phyloP scores from a whole-genome alignment of 2,329 filamentous ascomycete genomes.

The Venturia effusa region DNA sequence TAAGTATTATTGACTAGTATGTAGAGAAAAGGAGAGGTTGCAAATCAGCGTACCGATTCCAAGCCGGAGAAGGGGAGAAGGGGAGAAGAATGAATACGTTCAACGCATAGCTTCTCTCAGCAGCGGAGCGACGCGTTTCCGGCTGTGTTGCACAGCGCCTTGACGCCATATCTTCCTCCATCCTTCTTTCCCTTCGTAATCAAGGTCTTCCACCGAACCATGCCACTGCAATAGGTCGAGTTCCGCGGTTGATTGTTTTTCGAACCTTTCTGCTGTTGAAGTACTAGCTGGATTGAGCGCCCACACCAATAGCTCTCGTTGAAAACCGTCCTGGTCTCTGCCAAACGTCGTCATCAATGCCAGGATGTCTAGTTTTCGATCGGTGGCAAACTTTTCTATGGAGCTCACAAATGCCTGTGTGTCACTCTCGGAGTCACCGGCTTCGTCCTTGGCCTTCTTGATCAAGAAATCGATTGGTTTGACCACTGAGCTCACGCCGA shows the following conservation, averaged over 20 bases:
- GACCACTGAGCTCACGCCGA: conserved; percentile 60
- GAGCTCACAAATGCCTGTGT: conserved; percentile 35
- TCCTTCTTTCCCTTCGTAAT: conserved; percentile 21
- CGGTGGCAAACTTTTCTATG: conserved; percentile 43
- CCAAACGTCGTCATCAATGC: conserved; percentile 60
- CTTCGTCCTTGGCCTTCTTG: conserved; percentile 37
- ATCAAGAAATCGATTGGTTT: conserved; percentile 52
- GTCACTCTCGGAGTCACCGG: conserved; percentile 12
- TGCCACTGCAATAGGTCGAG: conserved; percentile 48
- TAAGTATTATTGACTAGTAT: background rate
- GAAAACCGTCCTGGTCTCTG: conserved; percentile 42
- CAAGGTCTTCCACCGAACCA: conserved; percentile 35
- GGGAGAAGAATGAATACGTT: background rate
- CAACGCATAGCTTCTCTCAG: conserved; percentile 34
- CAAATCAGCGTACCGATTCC: background rate
- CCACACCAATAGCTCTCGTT: conserved; percentile 59
- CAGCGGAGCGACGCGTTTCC: conserved; percentile 53
- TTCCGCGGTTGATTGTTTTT: conserved; percentile 30
- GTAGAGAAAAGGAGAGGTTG: background rate
- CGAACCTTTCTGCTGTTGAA: conserved; percentile 46
- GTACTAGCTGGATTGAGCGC: conserved; percentile 41
- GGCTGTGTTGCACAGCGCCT: conserved; percentile 44
- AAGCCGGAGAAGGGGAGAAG: background rate
- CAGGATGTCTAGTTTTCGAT: conserved; percentile 50
- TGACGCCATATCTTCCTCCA: conserved; percentile 58